Evolutionary conservation across 768 basidiomycete species (phyloP), one percentile per base, ranked within the genome.

Genomic region (Flagelloscypha sp.): DNA sequence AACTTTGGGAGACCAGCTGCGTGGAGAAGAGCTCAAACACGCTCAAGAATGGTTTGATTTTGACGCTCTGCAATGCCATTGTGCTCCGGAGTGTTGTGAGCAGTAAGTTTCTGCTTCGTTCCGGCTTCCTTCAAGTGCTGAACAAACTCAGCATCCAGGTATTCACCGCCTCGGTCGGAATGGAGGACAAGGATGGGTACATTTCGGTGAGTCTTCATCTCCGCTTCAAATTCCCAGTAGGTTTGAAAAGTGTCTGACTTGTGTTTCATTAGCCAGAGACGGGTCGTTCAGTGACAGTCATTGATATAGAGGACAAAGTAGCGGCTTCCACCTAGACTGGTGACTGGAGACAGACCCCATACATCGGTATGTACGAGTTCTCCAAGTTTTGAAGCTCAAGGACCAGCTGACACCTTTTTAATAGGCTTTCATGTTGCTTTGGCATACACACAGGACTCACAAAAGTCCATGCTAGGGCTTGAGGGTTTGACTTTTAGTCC

Each of bases 81-180:
- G 25, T 70, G 54, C 34, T 63, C 48, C 0, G 61, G 68, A 0
- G 62, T 65, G 39, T 72, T 54, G 13, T 65, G 62, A 1, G 59
- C 48, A 2, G 63, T 70, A 1, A 61, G 46, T 31, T 62, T 52
- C 9, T 54, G 56, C 3, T 38, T 18, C 0, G 62, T 74, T 0
- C 74, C 74, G 6, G 56, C 47, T 0, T 36, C 32, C 1, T 55
- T 44, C 0, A 68, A 49, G 30, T 62, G 49, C 0, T 33, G 2
- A 3, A 40, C 43, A 19, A 74, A 59, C 6, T 56, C 53, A 0
- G 57, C 46, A 6, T 54, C 55, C n/a, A 56, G 38, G 30, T 66
- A 71, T 35, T 74, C 61, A 3, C 67, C 63, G 1, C 71, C 66
- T 7, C 50, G 45, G 48, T 74, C 68, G 3, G 27, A 30, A n/a